Evolutionary conservation across 768 basidiomycete species (phyloP).

Genomic region (Xerocomellus chrysenteron): DNA sequence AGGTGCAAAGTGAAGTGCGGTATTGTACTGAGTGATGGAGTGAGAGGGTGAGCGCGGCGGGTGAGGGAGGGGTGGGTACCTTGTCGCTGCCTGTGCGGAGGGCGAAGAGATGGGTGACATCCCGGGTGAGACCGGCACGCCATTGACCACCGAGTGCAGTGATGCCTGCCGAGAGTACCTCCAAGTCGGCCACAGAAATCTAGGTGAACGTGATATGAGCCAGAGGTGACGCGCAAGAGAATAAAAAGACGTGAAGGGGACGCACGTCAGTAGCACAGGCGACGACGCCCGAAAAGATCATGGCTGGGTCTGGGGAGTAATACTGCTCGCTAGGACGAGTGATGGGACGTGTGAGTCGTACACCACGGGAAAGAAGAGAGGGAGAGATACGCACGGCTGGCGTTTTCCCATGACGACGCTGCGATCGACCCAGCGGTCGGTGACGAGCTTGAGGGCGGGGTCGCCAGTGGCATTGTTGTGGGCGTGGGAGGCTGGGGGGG

Average conservation of each 20-base stretch:
- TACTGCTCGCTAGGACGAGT: conserved; percentile 43
- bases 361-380: background rate
- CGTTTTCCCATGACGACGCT: conserved; percentile 55
- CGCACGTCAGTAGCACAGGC: conserved; percentile 68
- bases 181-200: conserved; percentile 64
- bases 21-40: conserved; percentile 35
- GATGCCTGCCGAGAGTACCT: conserved; percentile 72
- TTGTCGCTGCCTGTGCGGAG: conserved; percentile 49
- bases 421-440: conserved; percentile 72
- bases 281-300: conserved; percentile 82
- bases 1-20: conserved; percentile 56
- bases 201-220: conserved; percentile 22
- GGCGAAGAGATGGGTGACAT: conserved; percentile 86
- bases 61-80: conserved; percentile 1
- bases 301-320: conserved; percentile 75
- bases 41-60: background rate
- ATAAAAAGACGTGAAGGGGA: background rate
- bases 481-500: conserved; percentile 51
- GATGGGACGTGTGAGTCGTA: background rate
- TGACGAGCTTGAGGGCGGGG: conserved; percentile 32
- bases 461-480: conserved; percentile 36
- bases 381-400: conserved; percentile 50
- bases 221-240: background rate
- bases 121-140: conserved; percentile 71
- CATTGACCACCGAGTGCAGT: conserved; percentile 79